phyloP scores from a whole-genome alignment of 2,329 filamentous ascomycete species.

The Diaporthe eres region DNA sequence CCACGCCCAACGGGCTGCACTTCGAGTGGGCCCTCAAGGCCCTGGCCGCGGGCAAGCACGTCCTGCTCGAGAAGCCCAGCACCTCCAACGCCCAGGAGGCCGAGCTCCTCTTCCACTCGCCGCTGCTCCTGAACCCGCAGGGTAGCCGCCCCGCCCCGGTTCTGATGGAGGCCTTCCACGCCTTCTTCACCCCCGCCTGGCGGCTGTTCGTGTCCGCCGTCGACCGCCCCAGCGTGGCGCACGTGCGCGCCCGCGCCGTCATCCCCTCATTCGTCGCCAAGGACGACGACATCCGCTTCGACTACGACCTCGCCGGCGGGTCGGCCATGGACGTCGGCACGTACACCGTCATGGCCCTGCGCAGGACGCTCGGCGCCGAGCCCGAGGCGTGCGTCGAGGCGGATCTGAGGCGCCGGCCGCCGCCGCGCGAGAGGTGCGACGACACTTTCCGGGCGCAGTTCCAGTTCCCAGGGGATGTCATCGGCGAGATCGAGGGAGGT shows the following conservation, averaged over 20 bases:
- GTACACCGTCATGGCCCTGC: constrained; percentile 56
- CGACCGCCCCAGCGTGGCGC: constrained; percentile 54
- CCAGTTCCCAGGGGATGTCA: constrained; percentile 56
- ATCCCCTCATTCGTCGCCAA: constrained; percentile 51
- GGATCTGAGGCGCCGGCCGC: constrained; percentile 47
- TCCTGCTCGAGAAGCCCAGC: constrained; percentile 68
- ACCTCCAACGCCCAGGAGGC: constrained; percentile 63
- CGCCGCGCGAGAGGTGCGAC: constrained; percentile 52
- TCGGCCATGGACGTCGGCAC: constrained; percentile 57
- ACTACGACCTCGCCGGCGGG: constrained; percentile 59
- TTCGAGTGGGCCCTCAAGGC: constrained; percentile 64
- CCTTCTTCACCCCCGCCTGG: constrained; percentile 65
- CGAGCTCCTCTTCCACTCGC: constrained; percentile 57
- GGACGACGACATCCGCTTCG: constrained; percentile 59
- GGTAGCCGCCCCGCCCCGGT: constrained; percentile 53
- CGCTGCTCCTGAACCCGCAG: constrained; percentile 49
- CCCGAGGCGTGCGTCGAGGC: constrained; percentile 55
- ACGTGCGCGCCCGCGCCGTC: constrained; percentile 49
- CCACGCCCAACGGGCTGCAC: constrained; percentile 60
- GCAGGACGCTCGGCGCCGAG: constrained; percentile 56
- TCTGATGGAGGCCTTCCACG: constrained; percentile 68
- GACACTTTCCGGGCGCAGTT: constrained; percentile 53
- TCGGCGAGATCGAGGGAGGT: constrained; percentile 51
- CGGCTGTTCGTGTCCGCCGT: constrained; percentile 57
- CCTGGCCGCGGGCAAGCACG: constrained; percentile 65